These are phyloP conservation scores for Achaetomiella virescens DNA, from an alignment of 495 filamentous ascomycete species.

Conservation along the genomic window DNA sequence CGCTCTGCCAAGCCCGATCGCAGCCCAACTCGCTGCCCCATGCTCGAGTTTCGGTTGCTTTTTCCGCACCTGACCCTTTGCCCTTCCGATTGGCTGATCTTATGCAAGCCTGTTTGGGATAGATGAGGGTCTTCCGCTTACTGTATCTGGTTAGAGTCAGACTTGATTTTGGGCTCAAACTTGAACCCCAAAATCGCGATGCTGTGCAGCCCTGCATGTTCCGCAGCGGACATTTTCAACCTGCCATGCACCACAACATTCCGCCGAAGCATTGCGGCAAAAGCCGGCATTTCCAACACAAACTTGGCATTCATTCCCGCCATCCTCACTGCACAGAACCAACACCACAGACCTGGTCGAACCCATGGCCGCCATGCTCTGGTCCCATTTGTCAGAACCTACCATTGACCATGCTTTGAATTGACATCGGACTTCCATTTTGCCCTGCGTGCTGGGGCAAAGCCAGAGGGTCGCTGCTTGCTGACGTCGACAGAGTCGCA, in stretches of 20 bases:
- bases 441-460: neutral
- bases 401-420: too few species aligned
- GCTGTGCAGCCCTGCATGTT: neutral
- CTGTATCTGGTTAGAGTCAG: slow-evolving; percentile 8
- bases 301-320: neutral
- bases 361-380: too few species aligned
- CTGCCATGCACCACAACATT: neutral
- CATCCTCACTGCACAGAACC: too few species aligned
- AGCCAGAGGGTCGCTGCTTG: slow-evolving; percentile 1
- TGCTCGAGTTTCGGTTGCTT: neutral
- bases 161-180: too few species aligned
- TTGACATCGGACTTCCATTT: too few species aligned
- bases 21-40: neutral
- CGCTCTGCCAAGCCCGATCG: neutral
- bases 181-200: too few species aligned
- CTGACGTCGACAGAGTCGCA: slow-evolving; percentile 8
- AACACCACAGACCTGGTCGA: too few species aligned
- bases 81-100: slow-evolving; percentile 16
- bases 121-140: slow-evolving; percentile 18
- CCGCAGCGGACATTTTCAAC: slow-evolving; percentile 12
- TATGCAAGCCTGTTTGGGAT: slow-evolving; percentile 24
- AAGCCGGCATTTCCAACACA: too few species aligned
- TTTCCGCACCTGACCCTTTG: slow-evolving; percentile 18
- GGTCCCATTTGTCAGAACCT: too few species aligned
- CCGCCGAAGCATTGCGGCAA: too few species aligned